Evolutionary conservation across 2,329 filamentous ascomycete genomes (phyloP).

Genomic region (Parasarocladium wereldwijsianum): DNA sequence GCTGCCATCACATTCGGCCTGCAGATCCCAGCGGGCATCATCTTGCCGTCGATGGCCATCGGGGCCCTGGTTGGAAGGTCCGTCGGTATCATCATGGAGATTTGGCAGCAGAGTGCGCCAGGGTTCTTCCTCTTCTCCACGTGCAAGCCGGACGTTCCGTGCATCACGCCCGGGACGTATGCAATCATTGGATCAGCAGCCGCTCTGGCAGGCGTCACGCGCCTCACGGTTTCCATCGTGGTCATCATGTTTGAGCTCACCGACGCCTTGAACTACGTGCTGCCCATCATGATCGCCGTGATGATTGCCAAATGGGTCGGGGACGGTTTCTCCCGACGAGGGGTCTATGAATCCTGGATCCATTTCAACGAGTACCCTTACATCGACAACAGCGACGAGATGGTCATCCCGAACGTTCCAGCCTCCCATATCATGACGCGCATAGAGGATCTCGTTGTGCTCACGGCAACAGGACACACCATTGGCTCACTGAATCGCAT

Average conservation of each 20-base stretch:
- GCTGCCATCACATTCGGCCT: conserved; percentile 84
- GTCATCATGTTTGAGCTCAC: conserved; percentile 99
- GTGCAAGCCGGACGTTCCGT: conserved; percentile 75
- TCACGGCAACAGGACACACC: conserved; percentile 79
- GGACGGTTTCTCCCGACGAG: conserved; percentile 80
- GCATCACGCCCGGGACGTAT: conserved; percentile 88
- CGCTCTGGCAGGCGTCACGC: conserved; percentile 82
- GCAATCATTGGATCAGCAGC: conserved; percentile 92
- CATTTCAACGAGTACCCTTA: conserved; percentile 91
- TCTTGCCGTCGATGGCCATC: conserved; percentile 91
- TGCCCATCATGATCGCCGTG: conserved; percentile 97
- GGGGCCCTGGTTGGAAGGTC: conserved; percentile 83
- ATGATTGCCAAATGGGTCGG: conserved; percentile 98
- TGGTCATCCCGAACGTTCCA: conserved; percentile 66
- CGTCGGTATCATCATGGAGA: conserved; percentile 76
- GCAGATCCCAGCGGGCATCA: conserved; percentile 87
- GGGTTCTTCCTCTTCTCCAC: conserved; percentile 61
- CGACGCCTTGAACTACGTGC: conserved; percentile 85
- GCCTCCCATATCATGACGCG: conserved; percentile 86
- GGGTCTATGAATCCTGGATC: conserved; percentile 98
- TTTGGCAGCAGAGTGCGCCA: conserved; percentile 69
- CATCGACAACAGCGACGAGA: conserved; percentile 78
- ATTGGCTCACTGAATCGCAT: conserved; percentile 59
- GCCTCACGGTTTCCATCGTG: conserved; percentile 95
- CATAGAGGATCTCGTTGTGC: conserved; percentile 76